These are phyloP conservation scores for Podospora sp. DNA, from an alignment of 495 filamentous ascomycete genomes.

Conservation along the genomic window DNA sequence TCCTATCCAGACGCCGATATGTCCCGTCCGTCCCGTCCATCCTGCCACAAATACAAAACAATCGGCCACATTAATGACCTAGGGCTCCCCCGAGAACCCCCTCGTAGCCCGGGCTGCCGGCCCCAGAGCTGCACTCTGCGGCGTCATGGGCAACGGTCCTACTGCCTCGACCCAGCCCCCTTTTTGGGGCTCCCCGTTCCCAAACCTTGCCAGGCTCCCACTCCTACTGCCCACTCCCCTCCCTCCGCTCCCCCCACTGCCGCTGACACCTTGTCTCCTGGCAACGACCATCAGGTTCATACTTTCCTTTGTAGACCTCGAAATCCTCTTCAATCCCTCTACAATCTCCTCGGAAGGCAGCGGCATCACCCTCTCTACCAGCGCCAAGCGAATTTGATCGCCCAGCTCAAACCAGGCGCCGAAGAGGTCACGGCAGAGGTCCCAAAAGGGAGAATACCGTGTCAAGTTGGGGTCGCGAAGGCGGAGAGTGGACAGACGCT, in stretches of 20 bases:
- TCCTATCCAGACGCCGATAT: not conserved
- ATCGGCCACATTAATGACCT: no score
- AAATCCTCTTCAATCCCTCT: constrained; percentile 69
- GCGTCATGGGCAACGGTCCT: constrained; percentile 44
- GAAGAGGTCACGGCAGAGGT: constrained; percentile 71
- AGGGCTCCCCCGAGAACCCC: constrained; percentile 21
- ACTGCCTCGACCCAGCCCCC: not conserved
- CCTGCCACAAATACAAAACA: no score
- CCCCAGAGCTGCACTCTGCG: constrained; percentile 74
- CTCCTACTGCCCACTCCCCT: constrained; percentile 1
- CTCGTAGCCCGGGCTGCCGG: constrained; percentile 46
- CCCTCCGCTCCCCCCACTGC: constrained; percentile 4
- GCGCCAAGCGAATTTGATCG: constrained; percentile 62
- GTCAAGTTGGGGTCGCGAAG: constrained; percentile 70
- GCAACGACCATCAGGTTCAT: constrained; percentile 63
- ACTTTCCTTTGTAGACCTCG: constrained; percentile 72
- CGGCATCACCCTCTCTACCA: constrained; percentile 53
- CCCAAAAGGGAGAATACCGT: constrained; percentile 70
- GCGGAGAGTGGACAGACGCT: constrained; percentile 67
- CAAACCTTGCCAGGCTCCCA: constrained; percentile 4
- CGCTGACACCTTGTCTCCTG: not conserved
- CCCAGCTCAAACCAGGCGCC: constrained; percentile 71
- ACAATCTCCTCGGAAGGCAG: constrained; percentile 62
- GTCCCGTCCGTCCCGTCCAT: not conserved
- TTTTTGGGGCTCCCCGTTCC: not conserved